Conservation (phyloP, 2,329 filamentous ascomycete genomes). For the Trichoderma koningii region DNA sequence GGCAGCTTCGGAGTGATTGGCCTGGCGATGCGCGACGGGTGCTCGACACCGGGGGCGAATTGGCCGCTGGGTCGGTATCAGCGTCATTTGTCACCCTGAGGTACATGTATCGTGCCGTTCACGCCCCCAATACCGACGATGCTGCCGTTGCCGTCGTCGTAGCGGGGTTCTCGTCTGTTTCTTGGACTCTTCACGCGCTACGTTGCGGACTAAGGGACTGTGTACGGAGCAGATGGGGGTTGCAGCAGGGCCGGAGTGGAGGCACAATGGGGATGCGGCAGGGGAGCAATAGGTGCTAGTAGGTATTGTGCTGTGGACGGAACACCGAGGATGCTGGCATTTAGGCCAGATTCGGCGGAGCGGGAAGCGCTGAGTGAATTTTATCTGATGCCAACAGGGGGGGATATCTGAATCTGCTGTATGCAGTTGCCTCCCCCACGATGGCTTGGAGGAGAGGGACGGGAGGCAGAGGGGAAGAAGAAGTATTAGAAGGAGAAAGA, state of each 20-base stretch:
- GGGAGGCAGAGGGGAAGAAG: neutral
- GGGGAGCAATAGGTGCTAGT: slow-evolving; percentile 16
- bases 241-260: slow-evolving; percentile 21
- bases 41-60: slow-evolving; percentile 1
- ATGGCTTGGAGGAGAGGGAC: neutral
- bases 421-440: slow-evolving; percentile 3
- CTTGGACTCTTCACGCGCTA: slow-evolving; percentile 27
- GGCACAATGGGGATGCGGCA: slow-evolving; percentile 24
- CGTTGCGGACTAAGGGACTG: slow-evolving; percentile 22
- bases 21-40: slow-evolving; percentile 9
- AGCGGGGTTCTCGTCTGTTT: slow-evolving; percentile 27
- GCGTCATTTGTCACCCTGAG: slow-evolving; percentile 19
- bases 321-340: slow-evolving; percentile 5
- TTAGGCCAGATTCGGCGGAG: slow-evolving; percentile 18
- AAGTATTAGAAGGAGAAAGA: neutral
- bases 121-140: slow-evolving; percentile 17
- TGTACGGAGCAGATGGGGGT: slow-evolving; percentile 5
- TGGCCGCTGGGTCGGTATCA: slow-evolving; percentile 3
- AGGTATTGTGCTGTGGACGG: slow-evolving; percentile 18
- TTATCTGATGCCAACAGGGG: neutral
- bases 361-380: slow-evolving; percentile 21
- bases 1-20: neutral
- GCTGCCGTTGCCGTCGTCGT: slow-evolving; percentile 24
- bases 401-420: slow-evolving; percentile 4
- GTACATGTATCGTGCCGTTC: slow-evolving; percentile 13